Percentiles rank a stretch among this genome's conserved stretches.
These are phyloP conservation scores for Psilocybe cyanescens DNA, from an alignment of 768 basidiomycete species.

Conservation along the genomic window DNA sequence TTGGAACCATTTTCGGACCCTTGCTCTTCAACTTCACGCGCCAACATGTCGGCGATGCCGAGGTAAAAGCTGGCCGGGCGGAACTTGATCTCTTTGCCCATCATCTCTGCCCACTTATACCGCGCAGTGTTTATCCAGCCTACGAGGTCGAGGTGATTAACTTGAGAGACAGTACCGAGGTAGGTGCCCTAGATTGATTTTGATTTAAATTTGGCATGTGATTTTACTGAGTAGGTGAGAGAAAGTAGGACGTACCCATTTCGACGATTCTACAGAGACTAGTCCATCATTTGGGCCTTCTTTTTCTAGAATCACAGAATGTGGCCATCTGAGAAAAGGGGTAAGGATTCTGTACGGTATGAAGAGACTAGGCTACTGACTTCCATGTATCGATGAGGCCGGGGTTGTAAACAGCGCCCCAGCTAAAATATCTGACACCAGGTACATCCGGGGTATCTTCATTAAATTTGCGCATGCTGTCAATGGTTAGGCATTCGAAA, in stretches of 20 bases:
- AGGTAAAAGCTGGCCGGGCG: conserved; percentile 92
- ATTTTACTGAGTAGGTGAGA: background rate
- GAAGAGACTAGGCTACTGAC: conserved; percentile 28
- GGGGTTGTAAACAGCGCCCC: conserved; percentile 92
- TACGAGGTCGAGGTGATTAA: conserved; percentile 91
- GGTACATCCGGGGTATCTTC: conserved; percentile 79
- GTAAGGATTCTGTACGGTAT: background rate
- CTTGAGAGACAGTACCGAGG: conserved; percentile 87
- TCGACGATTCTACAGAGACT: conserved; percentile 84
- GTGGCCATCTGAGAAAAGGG: conserved; percentile 56
- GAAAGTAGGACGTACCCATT: conserved; percentile 60
- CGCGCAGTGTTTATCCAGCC: conserved; percentile 92
- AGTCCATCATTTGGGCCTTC: conserved; percentile 96
- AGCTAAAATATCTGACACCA: conserved; percentile 89
- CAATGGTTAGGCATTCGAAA: conserved; percentile 84
- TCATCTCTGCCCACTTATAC: conserved; percentile 89
- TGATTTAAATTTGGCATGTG: background rate
- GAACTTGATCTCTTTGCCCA: conserved; percentile 89
- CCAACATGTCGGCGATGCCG: conserved; percentile 78
- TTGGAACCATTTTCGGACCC: conserved; percentile 9
- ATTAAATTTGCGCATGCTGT: conserved; percentile 90
- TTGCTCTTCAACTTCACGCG: conserved; percentile 72
- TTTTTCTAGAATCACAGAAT: conserved; percentile 79
- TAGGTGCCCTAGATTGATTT: conserved; percentile 72
- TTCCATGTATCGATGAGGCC: conserved; percentile 92